Base-by-base conservation (phyloP, 345 rosid genomes). In the Euphorbia lathyris region DNA sequence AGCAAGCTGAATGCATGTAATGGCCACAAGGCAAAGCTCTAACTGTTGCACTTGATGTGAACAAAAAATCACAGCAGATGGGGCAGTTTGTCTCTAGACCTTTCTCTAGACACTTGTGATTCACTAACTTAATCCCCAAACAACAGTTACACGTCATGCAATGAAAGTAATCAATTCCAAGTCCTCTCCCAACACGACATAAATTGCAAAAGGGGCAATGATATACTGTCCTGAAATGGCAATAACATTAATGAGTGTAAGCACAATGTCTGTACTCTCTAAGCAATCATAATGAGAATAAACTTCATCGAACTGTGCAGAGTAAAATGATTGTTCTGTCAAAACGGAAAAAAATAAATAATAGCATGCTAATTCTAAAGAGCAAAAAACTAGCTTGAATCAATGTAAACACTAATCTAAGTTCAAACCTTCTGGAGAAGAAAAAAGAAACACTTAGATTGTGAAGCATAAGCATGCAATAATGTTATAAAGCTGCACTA, bases 81-180 rank as follows among this genome's bases (percentile, higher is more conserved):
- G 96, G 97, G 79, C 96, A 94, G 73, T 94, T 91, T 53, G 86
- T 86, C 80, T 94, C 97, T 3, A 91, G 78, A 76, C 93, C 78
- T 76, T 94, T 94, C 81, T 94, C 98, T 51, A 87, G 77, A 85
- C 97, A 94, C 84, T 86, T 91, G 79, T 94, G 95, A 74, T 82
- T 87, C 69, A 79, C 87, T 70, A 77, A 60, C 79, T 88, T 91
- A 80, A 85, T 84, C 47, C 90, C 92, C 36, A 88, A 78, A 82
- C 97, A 94, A 76, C 94, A 89, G 80, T 91, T 91, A 80, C 97
- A 94, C 32, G 88, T 94, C 98, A 94, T 94, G 80, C 97, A 94
- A 78, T 91, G 97, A 76, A 91, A 94, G 80, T 66, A 88, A 82
- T 94, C 97, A 53, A 87, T 77, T 22, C 97, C 97, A 22, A 94